Base-by-base conservation (phyloP, 352 stramenopile species). In the Globisporangium rhizosaccharum region DNA sequence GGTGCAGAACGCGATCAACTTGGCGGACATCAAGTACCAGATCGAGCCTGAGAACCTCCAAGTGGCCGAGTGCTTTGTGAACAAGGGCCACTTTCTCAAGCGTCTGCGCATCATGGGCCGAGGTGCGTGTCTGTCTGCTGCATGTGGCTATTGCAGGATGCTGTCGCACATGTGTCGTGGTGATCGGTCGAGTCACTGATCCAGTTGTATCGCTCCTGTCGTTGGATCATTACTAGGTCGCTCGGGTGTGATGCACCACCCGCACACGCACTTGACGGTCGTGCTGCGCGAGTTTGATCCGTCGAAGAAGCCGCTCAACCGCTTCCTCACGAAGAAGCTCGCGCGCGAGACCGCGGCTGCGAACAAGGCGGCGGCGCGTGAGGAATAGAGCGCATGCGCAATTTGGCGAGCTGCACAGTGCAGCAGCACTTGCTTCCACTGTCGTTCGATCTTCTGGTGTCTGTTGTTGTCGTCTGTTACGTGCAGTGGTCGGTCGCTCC, bases 11-110 rank as follows among this genome's bases (percentile, higher is more conserved):
- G 85, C 85, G 33, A 76, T 94, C 65, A 94, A 94, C 72, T 59
- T 94, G 57, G 85, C 85, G 15, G 85, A 94, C 63, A 94, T 94
- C 59, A 88, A 90, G 67, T 91, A 90, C 72, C 79, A 90, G 71
- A 90, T 94, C 65, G 82, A 94, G 61, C 85, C 85, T 3, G 71
- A 86, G 60, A 92, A 92, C 65, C 72, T 94, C 53, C 79, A 90
- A 71, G 70, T 94, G 39, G 69, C 82, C 44, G 81, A 94, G 69
- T 90, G 80, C 65, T 92, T 94, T 47, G 82, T 94, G 48, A 92
- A 90, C 71, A 92, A 92, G 64, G 85, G 85, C 46, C 68, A 81
- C 45, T 91, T 79, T 67, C 71, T 94, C 36, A 94, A 94, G 76
- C 84, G 84, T 54, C 60, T 92, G 58, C 78, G 80, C 52, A 90